Conservation (phyloP, 257 asterid species). For the Solanum sitiens region DNA sequence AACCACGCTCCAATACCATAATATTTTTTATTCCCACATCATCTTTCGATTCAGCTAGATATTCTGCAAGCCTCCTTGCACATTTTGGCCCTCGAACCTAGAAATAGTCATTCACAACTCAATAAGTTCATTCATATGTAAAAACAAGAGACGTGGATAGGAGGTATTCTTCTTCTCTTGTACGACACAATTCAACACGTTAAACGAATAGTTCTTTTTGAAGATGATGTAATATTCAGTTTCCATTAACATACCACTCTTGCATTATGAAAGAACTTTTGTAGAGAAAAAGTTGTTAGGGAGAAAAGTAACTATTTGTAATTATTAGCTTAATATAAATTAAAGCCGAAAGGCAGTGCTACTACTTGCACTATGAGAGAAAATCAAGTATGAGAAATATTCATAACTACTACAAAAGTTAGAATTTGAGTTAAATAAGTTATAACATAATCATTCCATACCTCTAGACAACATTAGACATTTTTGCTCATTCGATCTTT, state of each 20-base stretch:
- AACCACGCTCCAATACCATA: conserved; percentile 81
- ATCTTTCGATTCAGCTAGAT: conserved; percentile 40
- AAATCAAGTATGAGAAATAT: neutral
- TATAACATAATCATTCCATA: neutral
- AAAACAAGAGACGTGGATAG: neutral
- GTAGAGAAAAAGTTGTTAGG: neutral
- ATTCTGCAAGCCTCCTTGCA: conserved; percentile 70
- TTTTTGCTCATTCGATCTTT: neutral
- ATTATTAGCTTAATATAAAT: neutral
- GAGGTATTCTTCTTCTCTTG: neutral
- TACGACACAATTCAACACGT: neutral
- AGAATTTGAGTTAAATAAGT: neutral
- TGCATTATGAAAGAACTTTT: neutral
- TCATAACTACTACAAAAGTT: neutral
- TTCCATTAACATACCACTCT: neutral
- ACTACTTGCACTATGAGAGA: neutral
- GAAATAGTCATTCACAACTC: neutral
- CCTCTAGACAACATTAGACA: neutral
- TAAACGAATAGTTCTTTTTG: neutral
- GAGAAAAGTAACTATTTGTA: neutral
- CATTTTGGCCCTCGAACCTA: conserved; percentile 98
- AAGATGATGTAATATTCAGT: neutral
- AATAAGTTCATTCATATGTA: neutral
- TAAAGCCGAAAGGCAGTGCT: neutral
- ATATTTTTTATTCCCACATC: conserved; percentile 50